Percentiles rank a stretch among this genome's conserved stretches.
Evolutionary conservation across 2,329 filamentous ascomycete genomes (phyloP).

Genomic region (Myriosclerotinia curreyana): DNA sequence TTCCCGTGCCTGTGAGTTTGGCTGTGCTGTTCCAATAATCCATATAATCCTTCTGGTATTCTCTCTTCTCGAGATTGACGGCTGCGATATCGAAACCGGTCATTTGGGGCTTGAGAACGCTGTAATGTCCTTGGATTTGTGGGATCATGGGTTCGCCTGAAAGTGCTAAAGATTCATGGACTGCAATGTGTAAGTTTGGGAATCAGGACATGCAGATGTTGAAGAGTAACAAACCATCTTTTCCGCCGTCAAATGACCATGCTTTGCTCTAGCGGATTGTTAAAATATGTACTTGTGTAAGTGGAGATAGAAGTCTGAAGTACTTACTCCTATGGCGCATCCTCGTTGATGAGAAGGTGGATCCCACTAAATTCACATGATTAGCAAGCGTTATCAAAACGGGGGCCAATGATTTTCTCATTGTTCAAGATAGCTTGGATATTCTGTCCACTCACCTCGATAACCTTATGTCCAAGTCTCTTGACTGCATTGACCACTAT

Average conservation of each 20-base stretch:
- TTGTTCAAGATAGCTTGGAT: not conserved
- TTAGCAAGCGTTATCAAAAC: not conserved
- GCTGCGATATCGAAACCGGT: conserved; percentile 37
- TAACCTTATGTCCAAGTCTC: conserved; percentile 54
- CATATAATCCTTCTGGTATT: conserved; percentile 55
- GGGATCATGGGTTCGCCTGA: conserved; percentile 52
- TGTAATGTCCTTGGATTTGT: conserved; percentile 29
- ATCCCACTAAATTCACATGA: conserved; percentile 45
- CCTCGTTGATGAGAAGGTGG: conserved; percentile 50
- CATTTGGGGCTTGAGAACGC: conserved; percentile 38
- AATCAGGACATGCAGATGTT: not conserved
- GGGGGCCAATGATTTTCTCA: not conserved
- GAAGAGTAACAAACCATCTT: conserved; percentile 39
- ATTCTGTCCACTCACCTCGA: conserved; percentile 37
- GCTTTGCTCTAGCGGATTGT: conserved; percentile 31
- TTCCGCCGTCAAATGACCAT: conserved; percentile 50
- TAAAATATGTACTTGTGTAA: not conserved
- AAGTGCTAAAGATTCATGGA: conserved; percentile 49
- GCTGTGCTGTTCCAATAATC: conserved; percentile 46
- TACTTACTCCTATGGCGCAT: conserved; percentile 43
- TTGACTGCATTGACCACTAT: conserved; percentile 49
- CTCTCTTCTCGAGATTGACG: conserved; percentile 51
- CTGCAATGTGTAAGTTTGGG: conserved; percentile 22
- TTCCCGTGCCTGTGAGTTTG: conserved; percentile 31
- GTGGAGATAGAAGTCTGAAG: conserved; percentile 35